These are phyloP conservation scores for Fusarium anguioides DNA, from an alignment of 2,329 filamentous ascomycete species.

Conservation along the genomic window DNA sequence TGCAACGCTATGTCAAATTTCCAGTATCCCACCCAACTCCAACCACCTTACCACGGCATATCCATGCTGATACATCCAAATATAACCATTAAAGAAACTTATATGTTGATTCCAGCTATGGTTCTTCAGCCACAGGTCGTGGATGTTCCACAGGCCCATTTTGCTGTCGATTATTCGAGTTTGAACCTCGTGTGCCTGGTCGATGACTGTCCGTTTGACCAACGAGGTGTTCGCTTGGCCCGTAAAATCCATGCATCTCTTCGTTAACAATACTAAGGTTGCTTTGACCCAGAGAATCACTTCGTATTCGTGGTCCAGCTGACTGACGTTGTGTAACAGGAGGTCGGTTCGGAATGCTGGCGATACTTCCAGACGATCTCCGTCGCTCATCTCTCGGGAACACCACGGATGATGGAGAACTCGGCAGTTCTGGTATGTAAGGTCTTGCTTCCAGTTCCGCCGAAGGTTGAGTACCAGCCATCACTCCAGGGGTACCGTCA, in stretches of 20 bases:
- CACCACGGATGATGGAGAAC: slow-evolving; percentile 40
- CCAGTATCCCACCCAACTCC: slow-evolving; percentile 4
- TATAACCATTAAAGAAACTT: background rate
- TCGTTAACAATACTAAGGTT: slow-evolving; percentile 53
- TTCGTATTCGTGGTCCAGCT: slow-evolving; percentile 44
- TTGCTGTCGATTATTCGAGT: background rate
- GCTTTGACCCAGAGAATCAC: slow-evolving; percentile 39
- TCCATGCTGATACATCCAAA: background rate
- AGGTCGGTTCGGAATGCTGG: slow-evolving; percentile 36
- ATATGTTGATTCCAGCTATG: background rate
- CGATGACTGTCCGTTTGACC: slow-evolving; percentile 54
- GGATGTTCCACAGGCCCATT: background rate
- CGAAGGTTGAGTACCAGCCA: slow-evolving; percentile 7
- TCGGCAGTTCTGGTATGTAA: slow-evolving; percentile 53
- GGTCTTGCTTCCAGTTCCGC: slow-evolving; percentile 54
- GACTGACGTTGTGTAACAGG: slow-evolving; percentile 42
- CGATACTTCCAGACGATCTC: slow-evolving; percentile 43
- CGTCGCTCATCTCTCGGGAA: slow-evolving; percentile 41
- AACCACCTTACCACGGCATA: background rate
- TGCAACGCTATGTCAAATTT: slow-evolving; percentile 14
- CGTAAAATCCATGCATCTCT: slow-evolving; percentile 62
- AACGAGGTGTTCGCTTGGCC: slow-evolving; percentile 52
- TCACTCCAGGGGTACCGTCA: slow-evolving; percentile 47
- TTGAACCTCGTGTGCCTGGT: slow-evolving; percentile 29
- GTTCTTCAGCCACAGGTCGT: slow-evolving; percentile 1